Evolutionary conservation across 2,329 filamentous ascomycete genomes (phyloP).

Genomic region (Colletotrichum sp.): DNA sequence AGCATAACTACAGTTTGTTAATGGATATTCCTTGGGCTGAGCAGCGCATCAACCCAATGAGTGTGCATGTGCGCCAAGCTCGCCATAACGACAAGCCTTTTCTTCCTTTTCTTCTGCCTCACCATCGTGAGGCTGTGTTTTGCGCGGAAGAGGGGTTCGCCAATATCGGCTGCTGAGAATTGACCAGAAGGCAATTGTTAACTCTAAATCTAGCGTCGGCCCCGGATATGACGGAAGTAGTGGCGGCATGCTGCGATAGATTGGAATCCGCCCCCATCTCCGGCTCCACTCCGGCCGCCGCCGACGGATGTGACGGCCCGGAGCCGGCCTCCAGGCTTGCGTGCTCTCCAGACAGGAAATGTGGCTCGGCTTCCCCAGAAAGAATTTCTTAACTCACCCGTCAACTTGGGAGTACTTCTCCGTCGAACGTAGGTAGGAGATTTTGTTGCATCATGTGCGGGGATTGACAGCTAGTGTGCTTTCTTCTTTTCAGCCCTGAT

Average conservation of each 20-base stretch:
- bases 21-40: background rate
- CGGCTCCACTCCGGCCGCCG: background rate
- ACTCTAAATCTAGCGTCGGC: constrained; percentile 1
- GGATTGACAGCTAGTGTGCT: background rate
- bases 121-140: background rate
- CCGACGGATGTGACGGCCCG: constrained; percentile 3
- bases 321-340: background rate
- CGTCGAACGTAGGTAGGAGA: background rate
- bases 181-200: background rate
- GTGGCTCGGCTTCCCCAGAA: background rate
- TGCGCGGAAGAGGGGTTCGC: background rate
- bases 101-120: background rate
- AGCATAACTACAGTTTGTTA: background rate
- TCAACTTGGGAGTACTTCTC: background rate
- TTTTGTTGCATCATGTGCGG: background rate
- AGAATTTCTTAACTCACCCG: background rate
- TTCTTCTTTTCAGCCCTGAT: background rate
- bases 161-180: background rate
- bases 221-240: background rate
- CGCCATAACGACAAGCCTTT: background rate
- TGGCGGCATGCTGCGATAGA: background rate
- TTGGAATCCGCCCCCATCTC: constrained; percentile 2
- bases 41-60: background rate
- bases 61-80: background rate
- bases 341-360: background rate